Percentiles rank a stretch among this genome's conserved stretches.
Evolutionary conservation across 2,329 filamentous ascomycete genomes (phyloP).

Genomic region (Drechslerella dactyloides): DNA sequence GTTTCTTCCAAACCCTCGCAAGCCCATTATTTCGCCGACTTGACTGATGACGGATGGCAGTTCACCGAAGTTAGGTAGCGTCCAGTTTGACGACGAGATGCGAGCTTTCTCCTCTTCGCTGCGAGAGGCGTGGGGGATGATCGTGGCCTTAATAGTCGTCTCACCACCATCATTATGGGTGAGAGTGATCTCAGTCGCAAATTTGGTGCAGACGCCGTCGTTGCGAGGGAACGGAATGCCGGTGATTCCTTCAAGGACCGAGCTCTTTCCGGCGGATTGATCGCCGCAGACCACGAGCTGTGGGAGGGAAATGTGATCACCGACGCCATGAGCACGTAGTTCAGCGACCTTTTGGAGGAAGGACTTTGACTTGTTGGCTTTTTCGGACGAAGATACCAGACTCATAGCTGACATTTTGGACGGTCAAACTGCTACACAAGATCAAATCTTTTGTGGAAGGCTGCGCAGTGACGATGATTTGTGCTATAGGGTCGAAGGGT

Average conservation of each 20-base stretch:
- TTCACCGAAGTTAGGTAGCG: constrained; percentile 3
- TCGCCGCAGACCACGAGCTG: constrained; percentile 51
- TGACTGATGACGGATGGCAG: constrained; percentile 13
- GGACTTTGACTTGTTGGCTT: constrained; percentile 16
- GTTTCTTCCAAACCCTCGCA: constrained; percentile 18
- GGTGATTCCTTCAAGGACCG: constrained; percentile 46
- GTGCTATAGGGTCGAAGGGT: no score
- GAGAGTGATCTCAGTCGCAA: constrained; percentile 44
- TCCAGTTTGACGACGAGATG: not conserved
- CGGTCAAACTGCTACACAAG: not conserved
- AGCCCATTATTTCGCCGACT: constrained; percentile 17
- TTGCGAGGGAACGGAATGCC: constrained; percentile 32
- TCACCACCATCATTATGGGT: constrained; percentile 26
- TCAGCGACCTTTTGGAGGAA: constrained; percentile 42
- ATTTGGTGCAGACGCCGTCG: constrained; percentile 46
- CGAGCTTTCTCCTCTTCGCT: constrained; percentile 17
- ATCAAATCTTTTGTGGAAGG: no score
- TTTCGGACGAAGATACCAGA: not conserved
- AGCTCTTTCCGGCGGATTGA: constrained; percentile 50
- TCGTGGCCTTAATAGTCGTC: constrained; percentile 16
- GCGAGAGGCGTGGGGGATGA: constrained; percentile 16
- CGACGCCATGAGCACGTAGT: constrained; percentile 34
- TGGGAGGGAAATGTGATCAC: constrained; percentile 48
- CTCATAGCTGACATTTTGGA: not conserved
- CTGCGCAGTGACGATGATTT: no score